Evolutionary conservation across 306 rosid species (phyloP), one percentile per base, ranked within the genome.

Genomic region (Coriaria nepalensis): DNA sequence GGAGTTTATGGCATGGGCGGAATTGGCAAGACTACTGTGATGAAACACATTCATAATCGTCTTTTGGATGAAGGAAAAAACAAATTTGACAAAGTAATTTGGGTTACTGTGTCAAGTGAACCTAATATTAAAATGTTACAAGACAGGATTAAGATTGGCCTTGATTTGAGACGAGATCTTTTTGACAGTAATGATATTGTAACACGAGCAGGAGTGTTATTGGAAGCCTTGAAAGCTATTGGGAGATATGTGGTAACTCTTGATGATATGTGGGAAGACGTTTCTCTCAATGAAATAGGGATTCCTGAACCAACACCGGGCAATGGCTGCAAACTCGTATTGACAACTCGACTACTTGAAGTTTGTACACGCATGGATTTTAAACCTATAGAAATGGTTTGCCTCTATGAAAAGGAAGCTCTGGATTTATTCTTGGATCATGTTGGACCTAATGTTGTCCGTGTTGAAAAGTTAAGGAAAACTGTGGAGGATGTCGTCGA

Each of bases 1-100:
- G 52, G 35, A 50, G 40, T 61, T 8, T 44, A 32, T 13, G 52
- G 66, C 5, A 66, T 59, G 61, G 53, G 63, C 4, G 71, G 71
- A 6, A 37, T 47, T 0, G 66, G 71, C 6, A 66, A 66, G 33
- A 63, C 62, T 0, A 63, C 68, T 13, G 33, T 37, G 5, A 49
- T 63, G 49, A 35, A 52, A 36, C 45, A 55, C 13, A 40, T 63
- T 11, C 14, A 40, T 45, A 42, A 55, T 34, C 12, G 7, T 5
- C 35, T 47, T 10, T 7, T 37, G 35, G 10, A 2, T 9, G 6
- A 5, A 13, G 45, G 13, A 35, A 39, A 13, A 6, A n/a, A 10
- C 36, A 44, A 34, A 13, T 56, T 56, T 33, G 61, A 56, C 4
- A n/a, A n/a, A n/a, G n/a, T n/a, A n/a, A n/a, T n/a, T n/a, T n/a